These are phyloP conservation scores for Kurtzmaniella quercitrusa DNA, from an alignment of 1,139 yeast genomes.

Conservation along the genomic window DNA sequence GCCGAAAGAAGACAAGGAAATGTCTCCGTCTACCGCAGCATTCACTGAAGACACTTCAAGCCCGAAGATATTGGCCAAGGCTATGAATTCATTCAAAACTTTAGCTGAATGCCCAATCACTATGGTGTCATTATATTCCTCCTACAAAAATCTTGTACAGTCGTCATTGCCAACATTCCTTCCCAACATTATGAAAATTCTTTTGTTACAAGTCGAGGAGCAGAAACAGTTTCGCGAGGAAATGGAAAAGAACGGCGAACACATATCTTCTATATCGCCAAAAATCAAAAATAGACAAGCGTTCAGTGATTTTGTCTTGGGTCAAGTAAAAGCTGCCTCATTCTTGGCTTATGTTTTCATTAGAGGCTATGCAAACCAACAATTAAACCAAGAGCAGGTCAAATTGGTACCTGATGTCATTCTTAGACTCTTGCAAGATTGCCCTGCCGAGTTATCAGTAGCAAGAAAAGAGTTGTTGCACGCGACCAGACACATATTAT, in stretches of 20 bases:
- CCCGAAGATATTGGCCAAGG: slow-evolving; percentile 43
- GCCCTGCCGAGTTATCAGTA: slow-evolving; percentile 92
- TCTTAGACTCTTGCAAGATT: slow-evolving; percentile 82
- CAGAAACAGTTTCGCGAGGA: slow-evolving; percentile 44
- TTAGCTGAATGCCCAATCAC: slow-evolving; percentile 96
- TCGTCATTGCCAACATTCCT: slow-evolving; percentile 72
- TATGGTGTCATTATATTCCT: slow-evolving; percentile 85
- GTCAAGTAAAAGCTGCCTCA: slow-evolving; percentile 97
- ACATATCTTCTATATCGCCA: slow-evolving; percentile 52
- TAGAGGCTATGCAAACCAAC: slow-evolving; percentile 72
- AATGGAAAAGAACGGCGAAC: slow-evolving; percentile 58
- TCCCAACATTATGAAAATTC: slow-evolving; percentile 75
- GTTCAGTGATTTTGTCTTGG: slow-evolving; percentile 83
- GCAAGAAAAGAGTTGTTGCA: slow-evolving; percentile 92
- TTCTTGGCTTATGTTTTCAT: slow-evolving; percentile 89
- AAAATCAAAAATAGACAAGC: slow-evolving; percentile 74
- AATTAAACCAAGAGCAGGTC: slow-evolving; percentile 60
- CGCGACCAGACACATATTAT: slow-evolving; percentile 89
- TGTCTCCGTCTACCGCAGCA: slow-evolving; percentile 23
- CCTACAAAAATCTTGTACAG: slow-evolving; percentile 74
- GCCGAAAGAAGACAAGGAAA: slow-evolving; percentile 26
- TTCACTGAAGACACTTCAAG: slow-evolving; percentile 35
- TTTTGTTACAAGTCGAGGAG: slow-evolving; percentile 67
- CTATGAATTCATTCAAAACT: slow-evolving; percentile 82
- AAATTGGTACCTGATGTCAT: slow-evolving; percentile 80